Conservation (phyloP, 108 stramenopile genomes). For the Cyclotella choctawhatcheeana region DNA sequence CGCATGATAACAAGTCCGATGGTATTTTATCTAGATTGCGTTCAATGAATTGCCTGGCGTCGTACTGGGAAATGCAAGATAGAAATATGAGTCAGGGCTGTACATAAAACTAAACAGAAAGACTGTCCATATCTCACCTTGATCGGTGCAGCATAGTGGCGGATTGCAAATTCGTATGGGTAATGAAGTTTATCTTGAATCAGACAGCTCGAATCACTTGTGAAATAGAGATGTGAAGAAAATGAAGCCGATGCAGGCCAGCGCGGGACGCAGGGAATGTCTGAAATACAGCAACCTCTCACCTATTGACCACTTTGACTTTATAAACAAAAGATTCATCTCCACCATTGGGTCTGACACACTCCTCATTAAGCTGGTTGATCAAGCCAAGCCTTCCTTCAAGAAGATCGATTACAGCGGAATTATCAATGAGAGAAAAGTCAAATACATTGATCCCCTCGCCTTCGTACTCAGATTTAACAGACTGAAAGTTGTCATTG, state of each 20-base stretch:
- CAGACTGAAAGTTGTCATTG: constrained; percentile 65
- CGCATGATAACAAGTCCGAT: constrained; percentile 56
- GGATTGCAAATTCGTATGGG: constrained; percentile 78
- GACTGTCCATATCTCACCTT: not conserved
- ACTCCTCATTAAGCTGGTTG: constrained; percentile 93
- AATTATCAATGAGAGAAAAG: constrained; percentile 90
- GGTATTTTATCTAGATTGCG: constrained; percentile 87
- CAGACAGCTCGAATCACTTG: constrained; percentile 62
- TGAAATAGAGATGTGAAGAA: too few species aligned
- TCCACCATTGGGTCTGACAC: constrained; percentile 83
- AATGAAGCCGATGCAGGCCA: too few species aligned
- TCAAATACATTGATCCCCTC: constrained; percentile 92
- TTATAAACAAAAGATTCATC: constrained; percentile 86
- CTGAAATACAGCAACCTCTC: too few species aligned
- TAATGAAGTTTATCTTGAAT: constrained; percentile 63
- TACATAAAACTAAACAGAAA: not conserved
- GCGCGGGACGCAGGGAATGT: too few species aligned
- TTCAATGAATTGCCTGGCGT: constrained; percentile 79
- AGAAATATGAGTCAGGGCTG: not conserved
- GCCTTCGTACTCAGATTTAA: constrained; percentile 78
- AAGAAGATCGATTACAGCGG: constrained; percentile 83
- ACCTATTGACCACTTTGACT: constrained; percentile 70
- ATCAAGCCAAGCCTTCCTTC: constrained; percentile 91
- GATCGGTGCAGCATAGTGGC: constrained; percentile 89
- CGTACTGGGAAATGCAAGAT: constrained; percentile 45